phyloP scores from a whole-genome alignment of 2,329 filamentous ascomycete species.

The Gnomoniopsis smithogilvyi region DNA sequence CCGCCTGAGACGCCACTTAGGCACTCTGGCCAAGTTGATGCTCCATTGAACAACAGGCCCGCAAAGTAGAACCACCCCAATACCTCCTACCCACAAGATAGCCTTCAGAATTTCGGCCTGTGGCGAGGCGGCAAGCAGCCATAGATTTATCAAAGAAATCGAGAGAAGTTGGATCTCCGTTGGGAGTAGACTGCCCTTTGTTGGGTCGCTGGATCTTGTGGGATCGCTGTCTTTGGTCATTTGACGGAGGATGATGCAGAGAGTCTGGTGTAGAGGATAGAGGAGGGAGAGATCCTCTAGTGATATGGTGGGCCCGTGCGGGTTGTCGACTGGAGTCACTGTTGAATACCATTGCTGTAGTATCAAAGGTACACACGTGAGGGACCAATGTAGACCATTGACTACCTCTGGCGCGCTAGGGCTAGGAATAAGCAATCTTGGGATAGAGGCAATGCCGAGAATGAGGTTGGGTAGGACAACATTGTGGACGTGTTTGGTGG shows the following conservation, averaged over 20 bases:
- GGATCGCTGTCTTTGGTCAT: constrained; percentile 75
- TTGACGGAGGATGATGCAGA: constrained; percentile 71
- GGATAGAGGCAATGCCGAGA: constrained; percentile 75
- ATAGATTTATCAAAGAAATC: constrained; percentile 74
- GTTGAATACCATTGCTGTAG: constrained; percentile 33
- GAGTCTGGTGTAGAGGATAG: constrained; percentile 79
- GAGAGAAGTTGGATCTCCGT: constrained; percentile 88
- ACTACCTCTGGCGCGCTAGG: constrained; percentile 53
- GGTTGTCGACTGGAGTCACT: constrained; percentile 21
- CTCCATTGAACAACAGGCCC: constrained; percentile 76
- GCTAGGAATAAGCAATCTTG: constrained; percentile 68
- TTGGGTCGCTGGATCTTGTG: not conserved
- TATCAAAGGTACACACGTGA: constrained; percentile 69
- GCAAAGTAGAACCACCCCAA: constrained; percentile 71
- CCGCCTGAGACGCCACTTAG: constrained; percentile 82
- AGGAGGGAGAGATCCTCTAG: constrained; percentile 39
- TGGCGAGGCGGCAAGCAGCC: constrained; percentile 74
- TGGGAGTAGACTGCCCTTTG: constrained; percentile 77
- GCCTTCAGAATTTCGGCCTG: constrained; percentile 84
- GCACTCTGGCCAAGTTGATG: constrained; percentile 80
- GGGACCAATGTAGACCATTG: constrained; percentile 72
- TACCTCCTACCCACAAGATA: constrained; percentile 79
- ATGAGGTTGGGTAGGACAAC: constrained; percentile 75
- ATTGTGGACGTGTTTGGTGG: constrained; percentile 59
- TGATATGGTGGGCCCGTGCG: constrained; percentile 11